phyloP scores from a whole-genome alignment of 2,329 filamentous ascomycete genomes.

The Coniosporium tulheliwenetii region DNA sequence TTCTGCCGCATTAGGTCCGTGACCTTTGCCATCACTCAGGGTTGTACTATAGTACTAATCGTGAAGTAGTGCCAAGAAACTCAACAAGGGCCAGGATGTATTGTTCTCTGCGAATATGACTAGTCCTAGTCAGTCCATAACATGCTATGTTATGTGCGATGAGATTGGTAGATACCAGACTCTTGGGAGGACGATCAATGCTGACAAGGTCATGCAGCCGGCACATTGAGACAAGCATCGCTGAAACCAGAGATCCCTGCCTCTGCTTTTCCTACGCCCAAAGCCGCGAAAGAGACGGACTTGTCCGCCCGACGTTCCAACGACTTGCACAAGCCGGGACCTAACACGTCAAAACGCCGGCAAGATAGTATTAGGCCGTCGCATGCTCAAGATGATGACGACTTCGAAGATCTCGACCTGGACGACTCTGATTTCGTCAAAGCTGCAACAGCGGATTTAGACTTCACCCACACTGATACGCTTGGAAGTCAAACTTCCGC shows the following conservation, averaged over 20 bases:
- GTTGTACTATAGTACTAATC: constrained; percentile 8
- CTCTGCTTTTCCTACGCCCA: constrained; percentile 23
- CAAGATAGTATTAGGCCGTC: constrained; percentile 1
- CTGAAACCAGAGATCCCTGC: constrained; percentile 33
- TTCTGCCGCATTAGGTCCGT: constrained; percentile 44
- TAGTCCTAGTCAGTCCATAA: constrained; percentile 40
- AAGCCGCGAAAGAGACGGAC: constrained; percentile 2
- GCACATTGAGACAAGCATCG: constrained; percentile 38
- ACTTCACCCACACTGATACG: constrained; percentile 38
- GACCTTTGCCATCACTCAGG: constrained; percentile 3
- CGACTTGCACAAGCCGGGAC: constrained; percentile 1
- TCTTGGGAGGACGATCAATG: no score
- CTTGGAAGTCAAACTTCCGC: not conserved
- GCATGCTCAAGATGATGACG: constrained; percentile 1
- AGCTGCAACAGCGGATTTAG: constrained; percentile 18
- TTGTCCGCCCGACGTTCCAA: no score
- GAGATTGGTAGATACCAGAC: constrained; percentile 44
- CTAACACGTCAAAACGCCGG: constrained; percentile 11
- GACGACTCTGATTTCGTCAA: constrained; percentile 37
- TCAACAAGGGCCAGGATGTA: constrained; percentile 47
- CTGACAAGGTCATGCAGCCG: constrained; percentile 23
- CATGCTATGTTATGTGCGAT: constrained; percentile 66
- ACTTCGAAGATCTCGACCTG: constrained; percentile 22
- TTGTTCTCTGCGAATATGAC: constrained; percentile 42
- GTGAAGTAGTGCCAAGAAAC: constrained; percentile 44